phyloP scores from a whole-genome alignment of 805 yeast species.

The Jamesozyma jinghongensis region DNA sequence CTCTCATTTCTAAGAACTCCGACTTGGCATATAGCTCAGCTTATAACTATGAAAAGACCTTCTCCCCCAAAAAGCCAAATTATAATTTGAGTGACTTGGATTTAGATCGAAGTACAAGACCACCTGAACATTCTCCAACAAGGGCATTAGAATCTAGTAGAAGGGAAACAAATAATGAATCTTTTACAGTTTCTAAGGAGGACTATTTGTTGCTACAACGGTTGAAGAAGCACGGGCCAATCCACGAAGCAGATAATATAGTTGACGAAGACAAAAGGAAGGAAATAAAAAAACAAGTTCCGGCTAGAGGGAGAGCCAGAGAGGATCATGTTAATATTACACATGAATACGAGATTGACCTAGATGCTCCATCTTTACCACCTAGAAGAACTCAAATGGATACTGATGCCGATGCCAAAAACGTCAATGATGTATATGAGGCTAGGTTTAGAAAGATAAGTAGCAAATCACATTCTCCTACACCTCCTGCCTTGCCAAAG shows the following conservation, averaged over 20 bases:
- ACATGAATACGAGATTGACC: conserved; percentile 1
- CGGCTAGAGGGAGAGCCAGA: conserved; percentile 24
- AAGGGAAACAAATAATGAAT: background rate
- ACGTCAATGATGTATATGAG: background rate
- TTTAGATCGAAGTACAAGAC: conserved; percentile 1
- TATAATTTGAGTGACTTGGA: conserved; percentile 5
- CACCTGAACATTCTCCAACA: too few relatives aligned
- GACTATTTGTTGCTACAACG: conserved; percentile 22
- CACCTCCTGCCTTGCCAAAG: background rate
- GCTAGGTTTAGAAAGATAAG: background rate
- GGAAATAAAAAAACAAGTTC: conserved; percentile 5
- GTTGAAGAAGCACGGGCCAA: conserved; percentile 8
- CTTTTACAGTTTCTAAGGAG: conserved; percentile 19
- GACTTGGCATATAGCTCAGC: conserved; percentile 23
- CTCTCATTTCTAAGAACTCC: too few relatives aligned
- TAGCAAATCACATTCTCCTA: background rate
- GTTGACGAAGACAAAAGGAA: background rate
- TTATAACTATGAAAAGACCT: conserved; percentile 26
- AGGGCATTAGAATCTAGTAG: background rate
- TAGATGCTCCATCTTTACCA: conserved; percentile 4
- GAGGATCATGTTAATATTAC: background rate
- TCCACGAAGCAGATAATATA: background rate
- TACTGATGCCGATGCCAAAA: background rate
- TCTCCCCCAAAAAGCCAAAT: conserved; percentile 18
- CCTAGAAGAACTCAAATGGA: conserved; percentile 1